Conservation (phyloP, 2,329 filamentous ascomycete species). For the Neonectria faginata region DNA sequence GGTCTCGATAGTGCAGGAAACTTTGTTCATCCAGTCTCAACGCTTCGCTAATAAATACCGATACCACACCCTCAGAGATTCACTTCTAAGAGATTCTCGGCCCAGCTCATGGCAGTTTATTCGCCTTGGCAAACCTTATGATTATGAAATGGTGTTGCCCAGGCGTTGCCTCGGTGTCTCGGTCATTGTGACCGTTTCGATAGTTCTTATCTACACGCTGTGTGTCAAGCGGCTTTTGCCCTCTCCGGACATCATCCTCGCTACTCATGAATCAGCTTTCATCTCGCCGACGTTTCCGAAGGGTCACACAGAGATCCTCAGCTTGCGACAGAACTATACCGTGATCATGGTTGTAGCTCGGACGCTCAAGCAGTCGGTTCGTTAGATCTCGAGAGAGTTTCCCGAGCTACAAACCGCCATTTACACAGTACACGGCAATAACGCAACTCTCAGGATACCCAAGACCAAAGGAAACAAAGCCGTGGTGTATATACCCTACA, state of each 20-base stretch:
- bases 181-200: no score
- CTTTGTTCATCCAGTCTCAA: no score
- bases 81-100: no score
- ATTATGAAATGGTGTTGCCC: no score
- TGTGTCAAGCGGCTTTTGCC: no score
- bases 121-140: no score
- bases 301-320: background rate
- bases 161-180: no score
- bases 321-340: background rate
- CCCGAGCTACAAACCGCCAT: background rate
- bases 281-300: background rate
- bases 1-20: no score
- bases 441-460: background rate
- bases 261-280: background rate
- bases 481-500: background rate
- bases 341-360: background rate
- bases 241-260: background rate
- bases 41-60: no score
- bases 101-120: no score
- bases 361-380: background rate
- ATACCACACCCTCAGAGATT: no score
- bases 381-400: background rate
- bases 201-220: no score
- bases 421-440: background rate
- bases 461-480: background rate